phyloP scores from a whole-genome alignment of 2,329 filamentous ascomycete species.

The Neonectria sp. region DNA sequence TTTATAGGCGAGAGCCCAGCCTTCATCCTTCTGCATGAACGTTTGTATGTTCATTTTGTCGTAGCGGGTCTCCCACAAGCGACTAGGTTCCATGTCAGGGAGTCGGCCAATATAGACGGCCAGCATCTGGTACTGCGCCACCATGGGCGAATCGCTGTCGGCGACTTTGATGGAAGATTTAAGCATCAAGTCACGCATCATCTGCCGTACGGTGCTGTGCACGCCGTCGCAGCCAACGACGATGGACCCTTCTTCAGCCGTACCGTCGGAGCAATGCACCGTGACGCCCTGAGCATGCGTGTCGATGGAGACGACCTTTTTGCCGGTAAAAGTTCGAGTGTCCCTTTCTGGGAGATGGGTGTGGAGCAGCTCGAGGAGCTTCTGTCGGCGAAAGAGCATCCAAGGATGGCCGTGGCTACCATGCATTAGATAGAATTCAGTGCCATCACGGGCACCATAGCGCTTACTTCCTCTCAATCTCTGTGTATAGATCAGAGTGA shows the following conservation, averaged over 20 bases:
- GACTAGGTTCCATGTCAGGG: conserved; percentile 7
- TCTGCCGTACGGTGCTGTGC: conserved; percentile 28
- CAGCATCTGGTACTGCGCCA: conserved; percentile 24
- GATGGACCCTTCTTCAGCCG: conserved; percentile 27
- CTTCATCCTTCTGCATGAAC: conserved; percentile 14
- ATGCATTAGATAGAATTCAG: background rate
- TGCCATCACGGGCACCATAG: background rate
- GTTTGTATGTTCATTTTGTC: conserved; percentile 11
- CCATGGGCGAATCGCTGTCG: conserved; percentile 22
- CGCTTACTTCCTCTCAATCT: conserved; percentile 3
- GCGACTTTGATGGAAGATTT: background rate
- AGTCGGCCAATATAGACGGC: background rate
- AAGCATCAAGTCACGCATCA: conserved; percentile 19
- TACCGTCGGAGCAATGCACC: conserved; percentile 36
- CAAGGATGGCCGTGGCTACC: conserved; percentile 30
- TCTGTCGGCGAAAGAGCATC: conserved; percentile 37
- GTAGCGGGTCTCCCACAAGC: conserved; percentile 15
- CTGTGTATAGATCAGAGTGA: conserved; percentile 5
- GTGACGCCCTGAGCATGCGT: conserved; percentile 12
- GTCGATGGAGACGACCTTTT: conserved; percentile 26
- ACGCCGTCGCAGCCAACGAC: conserved; percentile 39
- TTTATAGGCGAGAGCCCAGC: conserved; percentile 10
- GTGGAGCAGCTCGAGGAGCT: conserved; percentile 34
- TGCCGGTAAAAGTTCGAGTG: conserved; percentile 14
- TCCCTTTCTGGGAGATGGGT: conserved; percentile 28